Conservation (phyloP, 371 early-diverging fungal genomes). For the Mucor sp. region DNA sequence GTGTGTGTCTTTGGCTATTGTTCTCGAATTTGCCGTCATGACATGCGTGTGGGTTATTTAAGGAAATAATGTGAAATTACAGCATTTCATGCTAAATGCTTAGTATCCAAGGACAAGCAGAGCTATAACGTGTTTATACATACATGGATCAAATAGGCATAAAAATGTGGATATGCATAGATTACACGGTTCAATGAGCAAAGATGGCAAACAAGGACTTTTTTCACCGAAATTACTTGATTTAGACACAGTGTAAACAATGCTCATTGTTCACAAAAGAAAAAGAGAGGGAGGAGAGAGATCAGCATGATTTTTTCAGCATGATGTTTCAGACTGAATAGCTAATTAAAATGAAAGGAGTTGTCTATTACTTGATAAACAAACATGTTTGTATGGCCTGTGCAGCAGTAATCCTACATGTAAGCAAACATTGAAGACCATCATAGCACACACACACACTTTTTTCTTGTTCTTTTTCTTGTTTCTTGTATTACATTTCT, state of each 20-base stretch:
- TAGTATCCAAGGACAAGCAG: neutral
- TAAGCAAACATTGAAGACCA: constrained; percentile 13
- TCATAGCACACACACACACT: constrained; percentile 7
- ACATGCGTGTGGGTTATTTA: neutral
- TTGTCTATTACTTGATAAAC: neutral
- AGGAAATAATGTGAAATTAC: neutral
- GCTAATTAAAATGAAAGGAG: neutral
- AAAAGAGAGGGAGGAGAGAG: neutral
- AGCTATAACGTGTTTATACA: neutral
- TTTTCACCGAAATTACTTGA: neutral
- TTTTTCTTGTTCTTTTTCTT: no score
- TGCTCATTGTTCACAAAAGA: neutral
- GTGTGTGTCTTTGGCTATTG: neutral
- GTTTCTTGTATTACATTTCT: neutral
- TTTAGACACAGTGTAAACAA: neutral
- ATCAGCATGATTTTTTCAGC: neutral
- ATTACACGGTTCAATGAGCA: neutral
- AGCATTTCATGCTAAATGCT: neutral
- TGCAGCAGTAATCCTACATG: constrained; percentile 4
- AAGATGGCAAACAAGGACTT: neutral
- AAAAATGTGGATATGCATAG: neutral
- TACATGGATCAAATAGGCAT: neutral
- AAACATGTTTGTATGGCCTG: constrained; percentile 18
- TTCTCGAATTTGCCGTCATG: neutral
- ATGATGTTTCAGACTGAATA: neutral